Base-by-base conservation (phyloP, 2,329 filamentous ascomycete genomes). In the Claviceps pazoutovae region DNA sequence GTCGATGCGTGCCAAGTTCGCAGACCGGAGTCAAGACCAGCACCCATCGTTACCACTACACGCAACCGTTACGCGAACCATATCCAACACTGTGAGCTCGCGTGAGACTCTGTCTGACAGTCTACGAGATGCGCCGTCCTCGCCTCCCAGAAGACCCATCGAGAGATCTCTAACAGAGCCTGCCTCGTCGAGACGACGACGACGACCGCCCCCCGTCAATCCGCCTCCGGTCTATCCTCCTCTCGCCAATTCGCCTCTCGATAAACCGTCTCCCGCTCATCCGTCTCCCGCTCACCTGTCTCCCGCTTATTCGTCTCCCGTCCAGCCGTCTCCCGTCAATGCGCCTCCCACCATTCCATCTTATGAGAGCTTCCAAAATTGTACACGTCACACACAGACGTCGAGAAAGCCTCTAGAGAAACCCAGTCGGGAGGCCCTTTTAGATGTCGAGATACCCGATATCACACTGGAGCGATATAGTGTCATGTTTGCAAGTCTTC, bases 391-490 rank as follows among this genome's bases (percentile, higher is more conserved):
- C 36, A 11, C 41, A 37, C 41, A 38, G 19, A 21, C 39, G 7
- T 26, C 14, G 13, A n/a, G 7, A 14, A 17, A 26, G 4, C 36
- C 37, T 6, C 13, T 34, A 44, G 46, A 42, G 23, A 36, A 26
- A 19, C 5, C 23, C 19, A 30, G 7, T 21, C 39, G 34, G n/a
- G 56, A 59, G 7, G 60, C 62, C 1, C 53, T 84, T 6, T 70
- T 96, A 19, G 75, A 89, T 59, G 76, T 96, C 16, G 80, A 90
- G 50, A 93, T 96, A 53, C 90, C 91, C 1, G 78, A 79, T 48
- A 76, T 86, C 51, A 80, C 84, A 56, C 74, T 97, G 75, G 91
- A 96, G 64, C 75, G 91, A 48, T 97, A 95, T 59, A 95, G 89
- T 59, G 79, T 96, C 57, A 96, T 96, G 90, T 96, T 97, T 62